Base-by-base conservation (phyloP, 495 filamentous ascomycete species). In the Xylaria bambusicola region DNA sequence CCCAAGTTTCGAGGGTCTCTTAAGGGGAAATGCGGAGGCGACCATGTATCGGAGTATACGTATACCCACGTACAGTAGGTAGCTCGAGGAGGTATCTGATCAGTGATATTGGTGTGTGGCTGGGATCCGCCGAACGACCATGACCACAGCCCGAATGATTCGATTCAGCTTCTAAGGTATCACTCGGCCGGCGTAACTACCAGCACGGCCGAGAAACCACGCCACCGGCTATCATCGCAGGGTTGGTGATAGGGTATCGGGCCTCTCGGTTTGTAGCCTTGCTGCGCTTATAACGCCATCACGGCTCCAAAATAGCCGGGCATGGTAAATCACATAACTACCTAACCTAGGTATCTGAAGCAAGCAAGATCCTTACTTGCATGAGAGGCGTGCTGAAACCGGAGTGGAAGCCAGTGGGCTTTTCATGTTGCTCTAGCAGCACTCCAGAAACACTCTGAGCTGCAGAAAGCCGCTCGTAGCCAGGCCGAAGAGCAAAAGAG, bases 11-110 rank as follows among this genome's bases (percentile, higher is more conserved):
- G 17, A 42, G 23, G 27, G 26, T 41, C 55, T 35, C 55, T 58
- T 13, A 24, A 56, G 54, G 54, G 54, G 31, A 38, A 56, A 17
- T 58, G 45, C 45, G 55, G 55, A 58, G 52, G 44, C 36, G 6
- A 7, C 15, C 31, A 26, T 38, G 8, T 56, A 31, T 56, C 45
- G 21, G 23, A 17, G n/a, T 26, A 23, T 3, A 15, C 7, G 15
- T 9, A 7, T 15, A 6, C 12, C 29, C 29, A 33, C 29, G 5
- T 33, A 15, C 15, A 38, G 6, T 38, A 38, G 7, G 12, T 38
- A 38, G 12, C 13, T n/a, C n/a, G n/a, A n/a, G n/a, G n/a, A n/a
- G n/a, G n/a, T n/a, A n/a, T n/a, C n/a, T n/a, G n/a, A n/a, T n/a
- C n/a, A n/a, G n/a, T n/a, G n/a, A n/a, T n/a, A n/a, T n/a, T 36